Evolutionary conservation across 2,329 filamentous ascomycete species (phyloP), one percentile per base, ranked within the genome.

Genomic region (Colletotrichum echinochloae): DNA sequence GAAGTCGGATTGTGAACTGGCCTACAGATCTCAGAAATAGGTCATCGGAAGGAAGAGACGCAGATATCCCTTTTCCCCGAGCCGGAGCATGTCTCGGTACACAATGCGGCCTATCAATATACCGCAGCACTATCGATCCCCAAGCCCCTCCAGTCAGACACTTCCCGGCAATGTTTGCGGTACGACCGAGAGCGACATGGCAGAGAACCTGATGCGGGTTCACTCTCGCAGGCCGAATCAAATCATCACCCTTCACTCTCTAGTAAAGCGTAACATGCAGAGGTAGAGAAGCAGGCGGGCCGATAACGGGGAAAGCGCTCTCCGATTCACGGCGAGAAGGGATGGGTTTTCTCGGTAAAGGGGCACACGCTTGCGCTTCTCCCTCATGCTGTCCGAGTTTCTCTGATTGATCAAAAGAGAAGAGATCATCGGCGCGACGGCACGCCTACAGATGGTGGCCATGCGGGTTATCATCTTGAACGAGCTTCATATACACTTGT

Each of bases 1-100:
- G n/a, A 61, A 11, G 18, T 23, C 12, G 11, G 12, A 41, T 18
- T 18, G 16, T 23, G 30, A 33, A 46, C 6, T 16, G n/a, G 23
- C 46, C 64, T 67, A 35, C 51, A 67, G 18, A 41, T 62, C 56
- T 66, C 33, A 39, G 28, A 44, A 55, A 12, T n/a, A n/a, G n/a
- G n/a, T n/a, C 12, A 18, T 44, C 12, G 41, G n/a, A 16, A 49
- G n/a, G 41, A 26, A 23, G 14, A 60, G 20, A 14, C 9, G 39
- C 18, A 18, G 35, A 49, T 8, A 5, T 5, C 23, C 39, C 26
- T 37, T 60, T 56, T 11, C 28, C 14, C 54, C 54, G 61, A 65
- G 16, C 14, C 52, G 14, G 4, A n/a, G 28, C 39, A 26, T 30
- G 39, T 41, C 41, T 39, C 60, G 7, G 28, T 9, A 28, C 23